Evolutionary conservation across 805 yeast genomes (phyloP).

Genomic region (Monosporozyma yasuniensis): DNA sequence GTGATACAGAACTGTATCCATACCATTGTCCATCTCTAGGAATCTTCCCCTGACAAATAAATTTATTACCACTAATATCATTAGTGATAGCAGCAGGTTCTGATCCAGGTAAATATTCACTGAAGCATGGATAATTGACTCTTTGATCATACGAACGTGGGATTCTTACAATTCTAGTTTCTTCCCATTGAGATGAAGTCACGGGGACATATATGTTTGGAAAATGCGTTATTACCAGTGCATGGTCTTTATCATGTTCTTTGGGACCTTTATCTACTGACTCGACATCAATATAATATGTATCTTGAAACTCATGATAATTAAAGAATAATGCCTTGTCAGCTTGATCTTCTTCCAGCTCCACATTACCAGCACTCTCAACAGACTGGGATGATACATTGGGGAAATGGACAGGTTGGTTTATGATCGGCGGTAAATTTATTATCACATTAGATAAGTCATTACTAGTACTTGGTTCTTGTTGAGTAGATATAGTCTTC

Average conservation of each 20-base stretch:
- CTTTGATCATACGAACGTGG: conserved; percentile 43
- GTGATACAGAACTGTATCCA: conserved; percentile 48
- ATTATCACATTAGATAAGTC: not conserved
- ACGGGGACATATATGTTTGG: conserved; percentile 44
- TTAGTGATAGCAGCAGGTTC: conserved; percentile 53
- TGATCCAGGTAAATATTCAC: conserved; percentile 44
- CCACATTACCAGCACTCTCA: too few relatives aligned
- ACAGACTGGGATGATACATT: too few relatives aligned
- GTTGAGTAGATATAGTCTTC: not conserved
- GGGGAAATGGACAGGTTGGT: not conserved
- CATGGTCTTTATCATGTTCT: conserved; percentile 26
- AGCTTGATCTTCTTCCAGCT: not conserved
- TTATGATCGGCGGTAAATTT: not conserved
- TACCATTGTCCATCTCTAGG: conserved; percentile 36
- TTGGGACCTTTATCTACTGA: conserved; percentile 6
- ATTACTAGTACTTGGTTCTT: not conserved
- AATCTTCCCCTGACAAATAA: conserved; percentile 33
- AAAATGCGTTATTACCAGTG: conserved; percentile 53
- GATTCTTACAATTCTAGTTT: conserved; percentile 54
- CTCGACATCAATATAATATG: conserved; percentile 22
- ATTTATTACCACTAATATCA: conserved; percentile 13
- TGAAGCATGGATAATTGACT: conserved; percentile 44
- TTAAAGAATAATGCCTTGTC: conserved; percentile 43
- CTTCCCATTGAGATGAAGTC: conserved; percentile 23
- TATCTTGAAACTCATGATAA: conserved; percentile 51